Evolutionary conservation across 225 moss, liverwort and hornwort genomes (phyloP), one percentile per base, ranked within the genome.

Genomic region (Marchantia polymorpha): DNA sequence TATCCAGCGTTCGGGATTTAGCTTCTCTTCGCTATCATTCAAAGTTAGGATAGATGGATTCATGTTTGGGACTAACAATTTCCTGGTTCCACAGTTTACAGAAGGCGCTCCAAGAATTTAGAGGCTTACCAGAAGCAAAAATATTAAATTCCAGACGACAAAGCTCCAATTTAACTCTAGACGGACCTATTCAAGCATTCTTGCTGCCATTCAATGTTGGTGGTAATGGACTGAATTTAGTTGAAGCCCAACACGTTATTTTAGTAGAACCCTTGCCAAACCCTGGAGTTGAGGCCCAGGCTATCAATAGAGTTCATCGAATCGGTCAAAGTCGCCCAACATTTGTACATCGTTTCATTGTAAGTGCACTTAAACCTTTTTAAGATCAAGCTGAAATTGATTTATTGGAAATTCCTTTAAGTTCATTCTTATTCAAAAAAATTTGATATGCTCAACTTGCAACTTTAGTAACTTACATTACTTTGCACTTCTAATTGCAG

Each of bases 211-310:
- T 93, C 19, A 88, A 86, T 65, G 86, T 82, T 77, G 94, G 92
- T 59, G 92, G 90, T 47, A 97, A 97, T 79, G 97, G 97, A 58
- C 76, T 97, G 50, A 97, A 97, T 79, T 82, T 97, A 84, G 91
- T 97, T 10, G 97, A 97, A 88, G 97, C 97, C 54, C 93, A 93
- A 59, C 97, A 97, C 83, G 94, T 97, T 14, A 85, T 97, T 78
- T 79, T 97, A 65, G 82, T 97, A 81, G 97, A 97, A 85, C 94
- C 97, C 29, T 80, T 91, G 29, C 92, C 91, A 9, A 97, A 93
- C 72, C 97, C 97, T 76, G 89, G 88, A 39, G 77, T 90, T 77
- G 97, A 97, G 87, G 92, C 94, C 51, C 97, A 97, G 81, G 97
- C 97, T 74, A 91, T 97, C 67, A 97, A 97, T 79, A 92, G 97